Base-by-base conservation (phyloP, 1,139 yeast genomes). In the Yamadazyma triangularis region DNA sequence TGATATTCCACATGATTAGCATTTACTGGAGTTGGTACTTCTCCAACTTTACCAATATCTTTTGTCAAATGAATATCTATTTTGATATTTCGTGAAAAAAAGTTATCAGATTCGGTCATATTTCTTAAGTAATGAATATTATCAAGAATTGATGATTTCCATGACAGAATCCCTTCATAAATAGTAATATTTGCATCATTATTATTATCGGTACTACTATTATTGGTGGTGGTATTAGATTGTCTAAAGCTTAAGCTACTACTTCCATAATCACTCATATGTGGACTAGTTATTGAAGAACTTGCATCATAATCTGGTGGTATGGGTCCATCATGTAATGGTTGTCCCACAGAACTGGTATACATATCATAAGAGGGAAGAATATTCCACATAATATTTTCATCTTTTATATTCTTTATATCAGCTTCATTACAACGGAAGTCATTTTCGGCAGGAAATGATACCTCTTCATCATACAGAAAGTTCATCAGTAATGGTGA, bases 111-210 rank as follows among this genome's bases (percentile, higher is more conserved):
- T 26, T 51, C 40, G 8, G 67, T 48, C 44, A 64, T 50, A 38
- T 63, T 58, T 28, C 58, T 56, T 31, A 64, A 50, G 23, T 51
- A 52, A 37, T 56, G 59, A 22, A 64, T 53, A 43, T 66, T 63
- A 39, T 64, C 69, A 34, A 66, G 51, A 26, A 66, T 46, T 2
- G 69, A 64, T 31, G 58, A 60, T 30, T 58, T 53, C 71, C 70
- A 65, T 21, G 45, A 35, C 23, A 43, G 43, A 12, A 57, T 47
- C 28, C 42, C 47, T 42, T 64, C 70, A 44, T 64, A 64, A 24
- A 69, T 26, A 1, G 36, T 32, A 21, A 37, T 31, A 19, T 6
- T 18, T 18, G 20, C 9, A 18, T 18, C 9, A 18, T 18, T 18
- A 18, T 18, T 18, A 18, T 18, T 18, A 18, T 18, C 9, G 9